Evolutionary conservation across 176 grass and related monocot genomes (phyloP).

Genomic region (Musa troglodytarum): DNA sequence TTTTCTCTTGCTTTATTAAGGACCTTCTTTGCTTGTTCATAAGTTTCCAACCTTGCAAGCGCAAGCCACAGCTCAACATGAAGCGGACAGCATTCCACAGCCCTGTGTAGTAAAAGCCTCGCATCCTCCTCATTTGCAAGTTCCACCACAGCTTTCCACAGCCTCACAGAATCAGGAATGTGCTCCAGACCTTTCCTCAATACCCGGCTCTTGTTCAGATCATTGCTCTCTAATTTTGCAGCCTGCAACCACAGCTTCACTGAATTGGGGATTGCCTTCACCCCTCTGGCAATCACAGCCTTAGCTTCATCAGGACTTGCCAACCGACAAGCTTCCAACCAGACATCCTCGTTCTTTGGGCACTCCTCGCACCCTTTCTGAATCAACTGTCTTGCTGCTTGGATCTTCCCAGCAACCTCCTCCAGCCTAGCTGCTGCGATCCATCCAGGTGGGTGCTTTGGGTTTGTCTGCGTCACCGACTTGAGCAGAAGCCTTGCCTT

Average conservation of each 20-base stretch:
- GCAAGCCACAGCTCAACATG: constrained; percentile 92
- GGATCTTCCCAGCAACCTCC: constrained; percentile 79
- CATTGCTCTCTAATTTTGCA: constrained; percentile 52
- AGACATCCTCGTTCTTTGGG: constrained; percentile 91
- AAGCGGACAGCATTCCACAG: constrained; percentile 79
- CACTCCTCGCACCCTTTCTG: constrained; percentile 85
- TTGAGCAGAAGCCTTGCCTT: constrained; percentile 77
- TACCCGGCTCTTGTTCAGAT: constrained; percentile 64
- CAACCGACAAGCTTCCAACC: constrained; percentile 80
- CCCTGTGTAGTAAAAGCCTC: constrained; percentile 73
- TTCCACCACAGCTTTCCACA: constrained; percentile 89
- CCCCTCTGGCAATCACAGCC: constrained; percentile 82
- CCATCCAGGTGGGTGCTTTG: constrained; percentile 90
- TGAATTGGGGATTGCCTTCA: constrained; percentile 79
- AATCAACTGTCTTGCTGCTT: constrained; percentile 67
- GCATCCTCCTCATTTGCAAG: constrained; percentile 85
- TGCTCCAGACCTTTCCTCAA: constrained; percentile 79
- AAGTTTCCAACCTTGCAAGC: constrained; percentile 83
- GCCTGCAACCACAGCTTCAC: constrained; percentile 92
- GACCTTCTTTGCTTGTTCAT: constrained; percentile 88
- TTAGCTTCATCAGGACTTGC: constrained; percentile 81
- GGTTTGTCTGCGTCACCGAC: constrained; percentile 86
- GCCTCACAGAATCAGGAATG: constrained; percentile 78
- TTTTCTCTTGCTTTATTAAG: constrained; percentile 86
- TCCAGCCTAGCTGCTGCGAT: constrained; percentile 90